Conservation (phyloP, 179 eudicot species). For the Beta corolliflora region DNA sequence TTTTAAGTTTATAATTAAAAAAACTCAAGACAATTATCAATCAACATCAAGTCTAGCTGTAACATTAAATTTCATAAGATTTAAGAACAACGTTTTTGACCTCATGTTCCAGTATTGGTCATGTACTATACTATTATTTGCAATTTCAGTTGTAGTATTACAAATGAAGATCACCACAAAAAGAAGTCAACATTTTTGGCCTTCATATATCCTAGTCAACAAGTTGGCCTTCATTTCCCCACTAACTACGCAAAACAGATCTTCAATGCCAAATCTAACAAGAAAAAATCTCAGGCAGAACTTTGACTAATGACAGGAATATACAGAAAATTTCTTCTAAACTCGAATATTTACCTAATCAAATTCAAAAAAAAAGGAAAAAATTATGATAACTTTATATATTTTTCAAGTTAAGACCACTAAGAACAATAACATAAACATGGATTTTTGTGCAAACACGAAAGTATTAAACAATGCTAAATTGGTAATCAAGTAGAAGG, state of each 20-base stretch:
- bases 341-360: background rate
- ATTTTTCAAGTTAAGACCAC: background rate
- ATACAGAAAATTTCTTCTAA: background rate
- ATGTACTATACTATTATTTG: background rate
- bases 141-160: background rate
- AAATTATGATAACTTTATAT: too few species aligned
- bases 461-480: background rate
- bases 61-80: background rate
- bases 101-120: background rate
- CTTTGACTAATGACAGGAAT: background rate
- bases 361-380: too few species aligned
- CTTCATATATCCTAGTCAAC: conserved; percentile 8
- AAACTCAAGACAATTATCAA: conserved; percentile 7
- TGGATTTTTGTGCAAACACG: too few species aligned
- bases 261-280: background rate
- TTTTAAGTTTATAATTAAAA: background rate
- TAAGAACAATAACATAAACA: background rate
- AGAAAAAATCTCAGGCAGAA: background rate
- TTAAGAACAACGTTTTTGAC: background rate
- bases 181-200: conserved; percentile 1
- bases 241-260: conserved; percentile 2
- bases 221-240: conserved; percentile 1
- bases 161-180: background rate
- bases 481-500: background rate
- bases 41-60: conserved; percentile 9